Evolutionary conservation across 2,329 filamentous ascomycete species (phyloP).

Genomic region (Xylariaceae sp.): DNA sequence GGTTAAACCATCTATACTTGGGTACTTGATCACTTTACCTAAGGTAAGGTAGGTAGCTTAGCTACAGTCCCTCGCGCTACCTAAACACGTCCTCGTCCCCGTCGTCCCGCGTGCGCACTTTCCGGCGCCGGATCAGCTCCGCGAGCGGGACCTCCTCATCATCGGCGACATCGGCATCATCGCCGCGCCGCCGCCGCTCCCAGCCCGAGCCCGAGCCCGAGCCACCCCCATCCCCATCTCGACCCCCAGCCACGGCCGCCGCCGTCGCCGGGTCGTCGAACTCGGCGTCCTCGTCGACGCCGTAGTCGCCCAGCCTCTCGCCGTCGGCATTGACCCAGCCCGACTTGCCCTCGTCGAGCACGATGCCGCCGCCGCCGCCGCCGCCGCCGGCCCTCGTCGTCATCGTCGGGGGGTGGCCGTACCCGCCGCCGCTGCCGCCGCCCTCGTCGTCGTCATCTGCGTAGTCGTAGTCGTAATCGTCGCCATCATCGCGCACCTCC

Average conservation of each 20-base stretch:
- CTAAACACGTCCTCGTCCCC: too few relatives aligned
- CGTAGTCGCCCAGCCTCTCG: constrained; percentile 66
- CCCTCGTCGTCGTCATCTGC: constrained; percentile 33
- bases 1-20: too few relatives aligned
- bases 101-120: constrained; percentile 25
- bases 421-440: too few relatives aligned
- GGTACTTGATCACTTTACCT: too few relatives aligned
- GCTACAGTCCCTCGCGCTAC: too few relatives aligned
- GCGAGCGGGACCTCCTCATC: constrained; percentile 55
- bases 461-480: constrained; percentile 37
- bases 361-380: constrained; percentile 2
- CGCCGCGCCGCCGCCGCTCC: constrained; percentile 13
- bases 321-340: constrained; percentile 71
- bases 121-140: constrained; percentile 55
- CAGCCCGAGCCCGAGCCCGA: too few relatives aligned
- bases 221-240: too few relatives aligned
- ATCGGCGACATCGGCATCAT: constrained; percentile 29
- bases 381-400: neutral
- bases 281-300: constrained; percentile 70
- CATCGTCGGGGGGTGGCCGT: too few relatives aligned
- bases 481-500: constrained; percentile 39
- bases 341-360: constrained; percentile 38
- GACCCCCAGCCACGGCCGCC: neutral
- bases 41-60: too few relatives aligned
- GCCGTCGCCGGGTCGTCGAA: constrained; percentile 15